Base-by-base conservation (phyloP, 129 eudicot species). In the Tagetes patula region DNA sequence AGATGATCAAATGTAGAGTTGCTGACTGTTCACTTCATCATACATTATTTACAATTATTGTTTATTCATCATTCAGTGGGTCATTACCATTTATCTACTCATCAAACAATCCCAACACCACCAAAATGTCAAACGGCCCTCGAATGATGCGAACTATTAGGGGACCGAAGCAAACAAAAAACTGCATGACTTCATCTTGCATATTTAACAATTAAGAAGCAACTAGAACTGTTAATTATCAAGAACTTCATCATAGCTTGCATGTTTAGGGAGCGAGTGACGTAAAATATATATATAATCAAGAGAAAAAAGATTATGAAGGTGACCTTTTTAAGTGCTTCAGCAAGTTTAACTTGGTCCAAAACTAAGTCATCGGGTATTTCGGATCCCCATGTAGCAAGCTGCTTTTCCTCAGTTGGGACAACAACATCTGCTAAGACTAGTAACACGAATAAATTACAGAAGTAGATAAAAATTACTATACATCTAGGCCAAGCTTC, bases 301-400 rank as follows among this genome's bases (percentile, higher is more conserved):
- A 36, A 74, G 71, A 58, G 31, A n/a, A 20, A 47, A 33, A 13
- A 20, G 30, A 20, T 20, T 0, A 12, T 13, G 61, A 0, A 37
- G 14, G 33, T 67, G 42, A 87, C 97, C 96, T 88, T 91, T 75
- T 88, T 82, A 50, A 91, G 92, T 20, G 97, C 83, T 74, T 86
- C 90, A 13, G 84, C 65, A 10, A 88, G 82, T 67, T 85, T 91
- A 30, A 72, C 82, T 79, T 86, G 79, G 69, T 91, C 96, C 62
- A 91, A 53, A 70, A 86, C 85, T 62, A 91, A 69, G 72, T 88
- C 97, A 14, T 91, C 97, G 1, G 96, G 96, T 12, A 88, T 79
- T 56, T 91, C 96, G 32, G 89, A 75, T 42, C 97, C 97, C 97
- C 97, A 88, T 2, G 91, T 84, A 8, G 93, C 93, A 20, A 77